Evolutionary conservation across 2,329 filamentous ascomycete genomes (phyloP).

Genomic region (Lasiodiplodia theobromae): DNA sequence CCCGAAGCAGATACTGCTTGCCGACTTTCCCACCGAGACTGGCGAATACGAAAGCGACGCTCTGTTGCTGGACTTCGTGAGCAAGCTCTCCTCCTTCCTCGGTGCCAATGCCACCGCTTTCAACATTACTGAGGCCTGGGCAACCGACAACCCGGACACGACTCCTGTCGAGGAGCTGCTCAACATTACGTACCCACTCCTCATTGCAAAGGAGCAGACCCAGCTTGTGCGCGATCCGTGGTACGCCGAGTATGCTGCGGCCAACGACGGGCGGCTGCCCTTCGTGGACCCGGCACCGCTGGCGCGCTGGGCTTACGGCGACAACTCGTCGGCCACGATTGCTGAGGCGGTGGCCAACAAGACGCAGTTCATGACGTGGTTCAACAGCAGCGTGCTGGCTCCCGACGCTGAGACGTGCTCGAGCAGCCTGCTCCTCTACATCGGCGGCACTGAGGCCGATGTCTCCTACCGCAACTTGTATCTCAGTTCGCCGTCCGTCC

Average conservation of each 20-base stretch:
- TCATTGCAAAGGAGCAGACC: slow-evolving; percentile 58
- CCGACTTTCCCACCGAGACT: slow-evolving; percentile 51
- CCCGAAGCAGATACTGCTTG: slow-evolving; percentile 51
- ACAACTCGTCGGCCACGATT: slow-evolving; percentile 46
- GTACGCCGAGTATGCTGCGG: slow-evolving; percentile 57
- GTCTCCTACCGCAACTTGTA: slow-evolving; percentile 57
- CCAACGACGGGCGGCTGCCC: slow-evolving; percentile 54
- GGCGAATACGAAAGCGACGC: slow-evolving; percentile 46
- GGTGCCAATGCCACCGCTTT: slow-evolving; percentile 46
- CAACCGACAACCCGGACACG: slow-evolving; percentile 41
- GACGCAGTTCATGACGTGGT: slow-evolving; percentile 58
- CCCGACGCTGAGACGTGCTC: slow-evolving; percentile 56
- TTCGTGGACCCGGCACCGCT: slow-evolving; percentile 60
- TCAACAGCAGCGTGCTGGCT: slow-evolving; percentile 55
- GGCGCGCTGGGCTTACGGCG: slow-evolving; percentile 57
- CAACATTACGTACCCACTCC: slow-evolving; percentile 54
- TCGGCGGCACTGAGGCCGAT: slow-evolving; percentile 47
- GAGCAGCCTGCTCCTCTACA: slow-evolving; percentile 58
- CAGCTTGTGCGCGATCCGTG: slow-evolving; percentile 57
- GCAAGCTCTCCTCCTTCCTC: slow-evolving; percentile 53
- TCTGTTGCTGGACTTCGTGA: slow-evolving; percentile 50
- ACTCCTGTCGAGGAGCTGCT: slow-evolving; percentile 47
- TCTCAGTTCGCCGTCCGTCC: slow-evolving; percentile 50
- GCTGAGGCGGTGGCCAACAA: slow-evolving; percentile 58
- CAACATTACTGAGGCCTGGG: slow-evolving; percentile 48